Percentiles rank a stretch among this genome's conserved stretches.
phyloP scores from a whole-genome alignment of 345 rosid genomes.

The Syzygium grande region DNA sequence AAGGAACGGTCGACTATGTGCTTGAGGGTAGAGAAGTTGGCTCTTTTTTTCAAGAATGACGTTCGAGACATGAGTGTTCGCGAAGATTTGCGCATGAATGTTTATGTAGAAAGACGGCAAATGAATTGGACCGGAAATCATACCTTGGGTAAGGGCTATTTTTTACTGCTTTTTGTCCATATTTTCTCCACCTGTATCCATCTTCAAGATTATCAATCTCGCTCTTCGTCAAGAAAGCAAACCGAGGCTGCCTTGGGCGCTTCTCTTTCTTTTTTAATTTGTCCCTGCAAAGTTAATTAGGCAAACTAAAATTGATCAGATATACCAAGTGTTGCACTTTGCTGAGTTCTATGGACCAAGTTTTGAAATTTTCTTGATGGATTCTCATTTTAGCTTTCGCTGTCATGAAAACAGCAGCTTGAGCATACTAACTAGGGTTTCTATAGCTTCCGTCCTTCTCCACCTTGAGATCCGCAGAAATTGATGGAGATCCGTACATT shows the following conservation, averaged over 20 bases:
- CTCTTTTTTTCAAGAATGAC: neutral
- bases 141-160: conserved; percentile 29
- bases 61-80: neutral
- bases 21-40: neutral
- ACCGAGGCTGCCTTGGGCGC: conserved; percentile 16
- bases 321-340: neutral
- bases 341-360: neutral
- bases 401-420: neutral
- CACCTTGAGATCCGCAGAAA: neutral
- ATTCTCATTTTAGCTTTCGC: neutral
- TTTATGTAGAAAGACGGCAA: neutral
- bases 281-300: conserved; percentile 9
- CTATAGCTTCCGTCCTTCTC: neutral
- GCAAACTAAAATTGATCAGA: neutral
- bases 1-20: neutral
- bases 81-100: neutral
- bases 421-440: neutral
- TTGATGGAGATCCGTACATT: neutral
- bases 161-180: conserved; percentile 37
- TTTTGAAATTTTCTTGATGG: neutral
- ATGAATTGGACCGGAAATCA: neutral
- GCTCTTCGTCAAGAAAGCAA: conserved; percentile 29
- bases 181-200: conserved; percentile 38
- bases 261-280: conserved; percentile 27
- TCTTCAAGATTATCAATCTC: conserved; percentile 35